phyloP scores from a whole-genome alignment of 805 yeast species.

The Cyberlindnera sargentensis region DNA sequence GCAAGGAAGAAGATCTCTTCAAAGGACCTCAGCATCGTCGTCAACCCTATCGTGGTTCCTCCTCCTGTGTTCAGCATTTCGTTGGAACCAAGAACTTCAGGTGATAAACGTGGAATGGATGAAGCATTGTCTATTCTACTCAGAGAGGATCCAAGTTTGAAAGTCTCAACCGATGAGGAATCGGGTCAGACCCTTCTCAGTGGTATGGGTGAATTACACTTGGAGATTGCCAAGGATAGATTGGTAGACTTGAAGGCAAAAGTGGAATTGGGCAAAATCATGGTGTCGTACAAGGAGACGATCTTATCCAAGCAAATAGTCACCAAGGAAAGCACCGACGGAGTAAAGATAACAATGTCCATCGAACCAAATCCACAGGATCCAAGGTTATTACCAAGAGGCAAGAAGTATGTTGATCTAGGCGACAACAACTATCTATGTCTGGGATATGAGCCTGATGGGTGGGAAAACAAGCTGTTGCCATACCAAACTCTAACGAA shows the following conservation, averaged over 20 bases:
- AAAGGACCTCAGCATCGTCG: slow-evolving; percentile 36
- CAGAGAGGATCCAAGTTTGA: slow-evolving; percentile 89
- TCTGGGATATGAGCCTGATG: slow-evolving; percentile 23
- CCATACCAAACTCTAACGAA: slow-evolving; percentile 42
- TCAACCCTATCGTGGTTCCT: slow-evolving; percentile 78
- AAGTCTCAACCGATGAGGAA: slow-evolving; percentile 69
- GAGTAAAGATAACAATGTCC: slow-evolving; percentile 23
- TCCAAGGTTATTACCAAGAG: slow-evolving; percentile 19
- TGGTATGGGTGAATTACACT: slow-evolving; percentile 96
- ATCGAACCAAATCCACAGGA: slow-evolving; percentile 28
- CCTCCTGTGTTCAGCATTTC: slow-evolving; percentile 89
- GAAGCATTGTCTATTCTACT: slow-evolving; percentile 56
- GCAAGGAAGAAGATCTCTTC: slow-evolving; percentile 43
- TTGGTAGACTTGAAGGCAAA: slow-evolving; percentile 78
- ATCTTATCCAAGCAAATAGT: slow-evolving; percentile 18
- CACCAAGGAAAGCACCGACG: slow-evolving; percentile 16
- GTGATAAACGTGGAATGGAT: slow-evolving; percentile 72
- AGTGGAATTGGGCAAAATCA: slow-evolving; percentile 73
- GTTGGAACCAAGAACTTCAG: slow-evolving; percentile 75
- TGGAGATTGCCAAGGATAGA: slow-evolving; percentile 81
- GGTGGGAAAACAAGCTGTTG: slow-evolving; percentile 35
- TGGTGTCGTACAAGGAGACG: slow-evolving; percentile 86
- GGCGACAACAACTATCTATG: slow-evolving; percentile 29
- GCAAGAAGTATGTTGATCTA: slow-evolving; percentile 23
- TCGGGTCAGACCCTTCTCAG: slow-evolving; percentile 82